Evolutionary conservation across 805 yeast genomes (phyloP).

Genomic region (Candida quercuum): DNA sequence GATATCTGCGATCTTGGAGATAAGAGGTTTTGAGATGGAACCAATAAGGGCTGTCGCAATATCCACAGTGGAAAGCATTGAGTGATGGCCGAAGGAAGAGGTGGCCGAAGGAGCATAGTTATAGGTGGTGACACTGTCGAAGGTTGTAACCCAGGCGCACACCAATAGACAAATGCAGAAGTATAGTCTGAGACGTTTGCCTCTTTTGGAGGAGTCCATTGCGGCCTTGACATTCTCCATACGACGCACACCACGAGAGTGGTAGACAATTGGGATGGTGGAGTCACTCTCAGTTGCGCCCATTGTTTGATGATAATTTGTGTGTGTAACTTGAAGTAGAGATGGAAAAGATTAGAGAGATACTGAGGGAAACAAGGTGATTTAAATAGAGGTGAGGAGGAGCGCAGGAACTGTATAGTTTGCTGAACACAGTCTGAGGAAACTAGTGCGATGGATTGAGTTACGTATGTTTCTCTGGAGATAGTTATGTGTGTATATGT

Average conservation of each 20-base stretch:
- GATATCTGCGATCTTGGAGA: constrained; percentile 37
- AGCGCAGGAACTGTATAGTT: no score
- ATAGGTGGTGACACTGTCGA: constrained; percentile 28
- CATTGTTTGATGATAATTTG: no score
- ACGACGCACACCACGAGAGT: constrained; percentile 20
- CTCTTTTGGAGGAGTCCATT: constrained; percentile 15
- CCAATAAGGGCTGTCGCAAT: constrained; percentile 34
- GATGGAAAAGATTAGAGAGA: no score
- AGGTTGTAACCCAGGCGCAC: constrained; percentile 17
- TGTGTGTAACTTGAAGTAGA: no score
- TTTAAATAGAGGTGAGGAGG: no score
- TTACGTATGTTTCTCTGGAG: no score
- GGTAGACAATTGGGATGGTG: constrained; percentile 5
- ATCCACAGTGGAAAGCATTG: constrained; percentile 34
- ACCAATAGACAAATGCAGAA: constrained; percentile 12
- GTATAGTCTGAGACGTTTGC: constrained; percentile 10
- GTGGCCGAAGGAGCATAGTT: constrained; percentile 35
- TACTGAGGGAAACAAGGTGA: no score
- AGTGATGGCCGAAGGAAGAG: constrained; percentile 32
- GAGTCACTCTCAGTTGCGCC: not conserved
- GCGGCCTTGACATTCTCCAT: constrained; percentile 17
- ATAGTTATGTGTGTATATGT: no score
- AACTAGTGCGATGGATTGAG: no score
- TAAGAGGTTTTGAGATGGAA: constrained; percentile 32
- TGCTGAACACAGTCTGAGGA: no score